These are phyloP conservation scores for Fonsecaea monophora DNA, from an alignment of 2,329 filamentous ascomycete species.

Conservation along the genomic window DNA sequence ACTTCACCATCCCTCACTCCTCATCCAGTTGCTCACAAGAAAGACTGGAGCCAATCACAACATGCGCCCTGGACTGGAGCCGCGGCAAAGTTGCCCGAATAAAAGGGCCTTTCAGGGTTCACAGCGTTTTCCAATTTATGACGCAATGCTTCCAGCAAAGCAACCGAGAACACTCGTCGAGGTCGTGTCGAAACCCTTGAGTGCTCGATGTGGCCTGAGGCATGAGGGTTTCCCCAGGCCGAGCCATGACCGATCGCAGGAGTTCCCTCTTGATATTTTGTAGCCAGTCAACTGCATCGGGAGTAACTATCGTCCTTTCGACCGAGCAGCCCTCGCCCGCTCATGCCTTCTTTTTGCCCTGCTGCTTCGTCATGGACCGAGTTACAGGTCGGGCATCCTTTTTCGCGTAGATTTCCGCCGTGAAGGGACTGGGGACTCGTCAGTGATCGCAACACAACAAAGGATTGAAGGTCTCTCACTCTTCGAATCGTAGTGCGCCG, in stretches of 20 bases:
- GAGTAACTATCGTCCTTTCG: constrained; percentile 27
- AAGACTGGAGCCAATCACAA: constrained; percentile 9
- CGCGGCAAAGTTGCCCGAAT: constrained; percentile 8
- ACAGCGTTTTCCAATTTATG: constrained; percentile 6
- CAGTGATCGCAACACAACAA: constrained; percentile 7
- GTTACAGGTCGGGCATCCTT: constrained; percentile 52
- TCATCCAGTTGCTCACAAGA: constrained; percentile 10
- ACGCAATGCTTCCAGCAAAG: constrained; percentile 13
- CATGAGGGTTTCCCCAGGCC: neutral
- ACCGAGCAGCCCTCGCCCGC: constrained; percentile 19
- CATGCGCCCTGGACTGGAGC: neutral
- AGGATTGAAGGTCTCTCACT: constrained; percentile 56
- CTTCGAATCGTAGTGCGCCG: constrained; percentile 83
- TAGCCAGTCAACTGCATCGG: neutral
- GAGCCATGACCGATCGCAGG: neutral
- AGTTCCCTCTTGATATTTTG: neutral
- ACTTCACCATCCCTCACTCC: constrained; percentile 9
- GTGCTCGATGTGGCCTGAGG: neutral
- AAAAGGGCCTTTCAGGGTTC: neutral
- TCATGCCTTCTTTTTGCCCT: constrained; percentile 48
- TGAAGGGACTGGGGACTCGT: constrained; percentile 71
- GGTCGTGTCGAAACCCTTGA: neutral
- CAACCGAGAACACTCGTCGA: neutral
- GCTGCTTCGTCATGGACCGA: constrained; percentile 41
- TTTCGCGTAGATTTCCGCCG: constrained; percentile 89